These are phyloP conservation scores for Citrus mangshanensis DNA, from an alignment of 345 rosid genomes.

Conservation along the genomic window DNA sequence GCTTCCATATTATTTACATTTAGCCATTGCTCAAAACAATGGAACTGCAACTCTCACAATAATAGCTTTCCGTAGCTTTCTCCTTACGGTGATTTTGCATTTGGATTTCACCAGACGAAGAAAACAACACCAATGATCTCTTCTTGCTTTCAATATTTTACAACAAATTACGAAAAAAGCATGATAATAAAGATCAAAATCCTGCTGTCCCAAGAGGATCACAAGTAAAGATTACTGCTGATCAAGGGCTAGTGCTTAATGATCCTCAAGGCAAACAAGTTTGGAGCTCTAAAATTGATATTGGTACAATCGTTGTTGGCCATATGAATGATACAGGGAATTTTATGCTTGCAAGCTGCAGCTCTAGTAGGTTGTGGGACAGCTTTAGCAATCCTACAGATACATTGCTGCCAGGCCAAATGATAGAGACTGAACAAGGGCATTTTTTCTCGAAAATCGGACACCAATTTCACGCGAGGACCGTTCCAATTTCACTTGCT, in stretches of 20 bases:
- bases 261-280: background rate
- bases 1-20: no score
- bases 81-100: slow-evolving; percentile 32
- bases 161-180: slow-evolving; percentile 14
- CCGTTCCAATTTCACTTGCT: slow-evolving; percentile 18
- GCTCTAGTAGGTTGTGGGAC: no score
- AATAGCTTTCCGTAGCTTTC: background rate
- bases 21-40: no score
- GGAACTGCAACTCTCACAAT: background rate
- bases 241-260: slow-evolving; percentile 18
- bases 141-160: slow-evolving; percentile 34
- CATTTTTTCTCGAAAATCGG: no score
- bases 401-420: slow-evolving; percentile 8
- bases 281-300: no score
- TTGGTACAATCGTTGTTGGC: no score
- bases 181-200: background rate
- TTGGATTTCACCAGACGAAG: slow-evolving; percentile 20
- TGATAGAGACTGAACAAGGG: no score
- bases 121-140: background rate
- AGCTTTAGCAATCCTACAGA: slow-evolving; percentile 1
- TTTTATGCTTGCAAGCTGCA: background rate
- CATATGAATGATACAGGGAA: slow-evolving; percentile 2
- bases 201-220: slow-evolving; percentile 9
- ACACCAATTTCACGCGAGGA: slow-evolving; percentile 9
- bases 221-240: slow-evolving; percentile 17